Evolutionary conservation across 768 basidiomycete species (phyloP), one percentile per base, ranked within the genome.

Genomic region (Chlorophyllum brunneum): DNA sequence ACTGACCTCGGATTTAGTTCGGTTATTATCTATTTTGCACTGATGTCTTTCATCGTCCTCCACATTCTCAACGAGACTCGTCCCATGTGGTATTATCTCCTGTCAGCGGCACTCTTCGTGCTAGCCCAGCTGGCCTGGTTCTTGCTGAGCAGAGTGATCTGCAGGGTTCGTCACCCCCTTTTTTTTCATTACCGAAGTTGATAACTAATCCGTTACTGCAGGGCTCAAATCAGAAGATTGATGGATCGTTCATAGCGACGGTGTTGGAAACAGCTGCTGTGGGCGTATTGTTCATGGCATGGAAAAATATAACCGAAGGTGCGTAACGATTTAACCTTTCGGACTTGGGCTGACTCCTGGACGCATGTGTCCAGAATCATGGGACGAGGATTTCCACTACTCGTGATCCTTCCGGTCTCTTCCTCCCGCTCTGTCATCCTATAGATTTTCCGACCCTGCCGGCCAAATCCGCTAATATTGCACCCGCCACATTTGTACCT

Each of bases 301-400:
- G 94, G 94, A 75, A 75, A 67, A 85, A 85, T 64, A 91, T 94
- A 52, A 94, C 92, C 15, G 92, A 95, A 82, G 89, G 90, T 85
- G 53, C 44, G 79, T 71, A 18, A 5, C n/a, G 37, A 29, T 44
- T 54, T n/a, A 10, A 29, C 9, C 8, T 10, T 37, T 57, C 13
- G 11, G 2, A 39, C 16, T 16, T 6, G 18, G 13, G 37, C 40
- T 31, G 41, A 27, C 37, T 45, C 26, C n/a, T 45, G n/a, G 27
- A n/a, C 2, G 4, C 20, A 16, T 39, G 48, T 24, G 4, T 43
- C 4, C 40, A 65, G 66, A 67, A 64, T 62, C 67, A 52, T 68
- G 67, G 67, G 67, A 69, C 16, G 67, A 68, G 34, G 65, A 65
- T 2, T 68, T 65, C 39, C 63, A 64, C 57, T 51, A 51, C 20